Evolutionary conservation across 352 stramenopile genomes (phyloP), one percentile per base, ranked within the genome.

Genomic region (Phytopythium oedochilum): DNA sequence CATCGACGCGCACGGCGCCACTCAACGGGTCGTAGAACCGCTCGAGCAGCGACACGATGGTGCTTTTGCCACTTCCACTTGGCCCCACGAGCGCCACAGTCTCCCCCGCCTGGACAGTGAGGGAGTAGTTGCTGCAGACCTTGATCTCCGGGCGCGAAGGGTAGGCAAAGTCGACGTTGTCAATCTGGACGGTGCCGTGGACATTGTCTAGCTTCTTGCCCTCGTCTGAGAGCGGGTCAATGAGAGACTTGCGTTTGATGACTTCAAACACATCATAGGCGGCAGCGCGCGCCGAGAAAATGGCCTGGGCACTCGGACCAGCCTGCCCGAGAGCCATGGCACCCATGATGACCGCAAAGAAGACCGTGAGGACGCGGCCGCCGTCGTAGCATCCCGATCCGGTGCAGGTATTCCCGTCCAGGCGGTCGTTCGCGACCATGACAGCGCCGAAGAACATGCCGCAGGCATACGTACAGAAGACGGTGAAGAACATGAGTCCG

Each of bases 1-100:
- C 61, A 26, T 74, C 68, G 3, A 70, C 28, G 10, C 36, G 44
- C 11, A 78, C 64, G 9, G 40, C 32, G 7, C 64, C 70, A 4
- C 36, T 36, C 2, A 48, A 22, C 14, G 96, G 75, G 58, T 98
- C 89, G 58, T 97, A 97, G 57, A 98, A 97, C 9, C 91, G 71
- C 61, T 97, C 96, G 1, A 98, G 65, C 1, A 97, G 69, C 17
- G 88, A 75, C 9, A 79, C 81, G 40, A 98, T 75, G 10, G 92
- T 98, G 17, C 86, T 96, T 62, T 97, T 97, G 52, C 91, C 10
- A 63, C 50, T 56, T 22, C 50, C 50, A 35, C 50, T 56, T 1
- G 50, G 35, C 3, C 50, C 89, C n/a, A 73, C 72, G 12, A 84
- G 61, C 1, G 68, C 75, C 18, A 89, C 68, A 5, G 73, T 86